Evolutionary conservation across 257 asterid genomes (phyloP).

Genomic region (Nicotiana obtusifolia): DNA sequence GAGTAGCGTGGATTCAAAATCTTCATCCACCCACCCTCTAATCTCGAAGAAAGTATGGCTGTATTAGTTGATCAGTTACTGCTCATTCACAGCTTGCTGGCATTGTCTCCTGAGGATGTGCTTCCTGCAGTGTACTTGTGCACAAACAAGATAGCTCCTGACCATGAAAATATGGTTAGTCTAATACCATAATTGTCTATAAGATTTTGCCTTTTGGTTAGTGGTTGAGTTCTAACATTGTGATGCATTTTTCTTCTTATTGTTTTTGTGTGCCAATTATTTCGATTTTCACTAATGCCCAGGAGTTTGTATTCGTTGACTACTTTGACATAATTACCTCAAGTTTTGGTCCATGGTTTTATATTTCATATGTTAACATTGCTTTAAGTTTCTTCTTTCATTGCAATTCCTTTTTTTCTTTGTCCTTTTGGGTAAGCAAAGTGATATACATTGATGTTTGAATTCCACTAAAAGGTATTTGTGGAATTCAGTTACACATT

Average conservation of each 20-base stretch:
- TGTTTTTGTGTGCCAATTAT: not conserved
- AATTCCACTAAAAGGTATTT: not conserved
- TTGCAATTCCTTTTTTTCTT: not conserved
- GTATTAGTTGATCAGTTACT: conserved; percentile 12
- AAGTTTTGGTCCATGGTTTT: not conserved
- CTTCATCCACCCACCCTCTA: not conserved
- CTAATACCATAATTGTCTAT: conserved; percentile 7
- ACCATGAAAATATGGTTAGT: conserved; percentile 75
- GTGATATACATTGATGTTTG: not conserved
- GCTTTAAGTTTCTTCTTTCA: not conserved
- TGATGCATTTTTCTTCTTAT: not conserved
- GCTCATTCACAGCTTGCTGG: conserved; percentile 62
- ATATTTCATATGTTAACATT: not conserved
- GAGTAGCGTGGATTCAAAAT: no score
- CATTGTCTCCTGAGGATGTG: conserved; percentile 81
- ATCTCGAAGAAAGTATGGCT: conserved; percentile 3
- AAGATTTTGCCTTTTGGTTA: conserved; percentile 4
- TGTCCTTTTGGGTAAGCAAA: not conserved
- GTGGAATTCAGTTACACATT: not conserved
- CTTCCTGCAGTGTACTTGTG: conserved; percentile 87
- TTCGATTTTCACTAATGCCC: not conserved
- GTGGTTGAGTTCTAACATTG: not conserved
- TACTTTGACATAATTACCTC: not conserved
- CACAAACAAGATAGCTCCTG: conserved; percentile 86
- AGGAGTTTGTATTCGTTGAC: not conserved